Percentiles rank a stretch among this genome's conserved stretches.
phyloP scores from a whole-genome alignment of 352 stramenopile genomes.

The Pythium chondricola region DNA sequence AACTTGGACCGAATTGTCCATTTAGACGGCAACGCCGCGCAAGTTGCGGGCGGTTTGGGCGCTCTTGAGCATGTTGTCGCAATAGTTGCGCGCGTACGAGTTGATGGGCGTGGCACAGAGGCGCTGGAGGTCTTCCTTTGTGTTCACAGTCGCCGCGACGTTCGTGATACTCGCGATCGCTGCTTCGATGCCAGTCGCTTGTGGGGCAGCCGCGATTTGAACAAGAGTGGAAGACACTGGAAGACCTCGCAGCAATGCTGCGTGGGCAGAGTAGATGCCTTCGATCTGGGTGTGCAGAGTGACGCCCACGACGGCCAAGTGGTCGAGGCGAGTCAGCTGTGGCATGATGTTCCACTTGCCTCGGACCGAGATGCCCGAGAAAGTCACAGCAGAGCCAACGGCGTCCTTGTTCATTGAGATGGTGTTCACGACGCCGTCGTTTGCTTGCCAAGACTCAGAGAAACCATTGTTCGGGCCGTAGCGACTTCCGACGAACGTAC shows the following conservation, averaged over 20 bases:
- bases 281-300: slow-evolving; percentile 35
- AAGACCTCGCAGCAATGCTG: slow-evolving; percentile 28
- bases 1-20: too few relatives aligned
- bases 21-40: slow-evolving; percentile 1
- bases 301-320: slow-evolving; percentile 35
- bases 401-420: slow-evolving; percentile 41
- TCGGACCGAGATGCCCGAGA: slow-evolving; percentile 23
- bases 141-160: slow-evolving; percentile 15
- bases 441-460: slow-evolving; percentile 34
- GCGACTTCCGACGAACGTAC: slow-evolving; percentile 31
- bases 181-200: too few relatives aligned
- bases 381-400: slow-evolving; percentile 27
- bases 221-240: neutral
- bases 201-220: neutral
- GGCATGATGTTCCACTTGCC: slow-evolving; percentile 49
- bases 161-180: neutral
- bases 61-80: slow-evolving; percentile 12
- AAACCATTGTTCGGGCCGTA: slow-evolving; percentile 29
- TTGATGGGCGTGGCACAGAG: slow-evolving; percentile 17
- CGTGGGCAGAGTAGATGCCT: slow-evolving; percentile 34
- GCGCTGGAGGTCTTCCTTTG: slow-evolving; percentile 24
- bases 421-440: slow-evolving; percentile 44
- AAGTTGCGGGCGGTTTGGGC: neutral
- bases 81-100: slow-evolving; percentile 8
- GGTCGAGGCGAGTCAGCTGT: slow-evolving; percentile 33